Conservation (phyloP, 2,329 filamentous ascomycete genomes). For the Claviceps purpurea region DNA sequence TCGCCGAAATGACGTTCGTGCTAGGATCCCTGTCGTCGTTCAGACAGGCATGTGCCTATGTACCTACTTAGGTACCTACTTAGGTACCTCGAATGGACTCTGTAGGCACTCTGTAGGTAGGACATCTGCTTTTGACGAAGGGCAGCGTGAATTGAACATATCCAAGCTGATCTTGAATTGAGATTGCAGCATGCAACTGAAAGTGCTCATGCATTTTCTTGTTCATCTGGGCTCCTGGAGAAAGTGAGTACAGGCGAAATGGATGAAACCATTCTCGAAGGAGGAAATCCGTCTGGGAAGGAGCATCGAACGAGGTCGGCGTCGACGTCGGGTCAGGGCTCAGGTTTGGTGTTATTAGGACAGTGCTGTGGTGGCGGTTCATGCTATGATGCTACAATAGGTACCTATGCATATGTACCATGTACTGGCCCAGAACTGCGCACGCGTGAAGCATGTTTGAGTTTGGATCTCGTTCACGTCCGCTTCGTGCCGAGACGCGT, state of each 20-base stretch:
- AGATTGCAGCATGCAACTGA: too few relatives aligned
- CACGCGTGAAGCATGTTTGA: conserved; percentile 2
- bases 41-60: background rate
- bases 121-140: too few relatives aligned
- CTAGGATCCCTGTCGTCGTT: background rate
- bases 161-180: too few relatives aligned
- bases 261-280: background rate
- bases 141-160: too few relatives aligned
- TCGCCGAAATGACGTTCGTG: background rate
- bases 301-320: background rate
- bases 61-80: too few relatives aligned
- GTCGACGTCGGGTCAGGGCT: background rate
- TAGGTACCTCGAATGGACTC: too few relatives aligned
- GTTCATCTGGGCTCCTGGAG: background rate
- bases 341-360: background rate
- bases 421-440: background rate
- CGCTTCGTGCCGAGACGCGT: conserved; percentile 4
- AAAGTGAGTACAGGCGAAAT: background rate
- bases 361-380: background rate
- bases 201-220: background rate
- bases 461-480: conserved; percentile 3
- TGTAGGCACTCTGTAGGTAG: too few relatives aligned
- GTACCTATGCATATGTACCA: background rate
- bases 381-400: background rate
- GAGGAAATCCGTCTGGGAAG: background rate